Evolutionary conservation across 2,329 filamentous ascomycete genomes (phyloP), one percentile per base, ranked within the genome.

Genomic region (Neonectria neomacrospora): DNA sequence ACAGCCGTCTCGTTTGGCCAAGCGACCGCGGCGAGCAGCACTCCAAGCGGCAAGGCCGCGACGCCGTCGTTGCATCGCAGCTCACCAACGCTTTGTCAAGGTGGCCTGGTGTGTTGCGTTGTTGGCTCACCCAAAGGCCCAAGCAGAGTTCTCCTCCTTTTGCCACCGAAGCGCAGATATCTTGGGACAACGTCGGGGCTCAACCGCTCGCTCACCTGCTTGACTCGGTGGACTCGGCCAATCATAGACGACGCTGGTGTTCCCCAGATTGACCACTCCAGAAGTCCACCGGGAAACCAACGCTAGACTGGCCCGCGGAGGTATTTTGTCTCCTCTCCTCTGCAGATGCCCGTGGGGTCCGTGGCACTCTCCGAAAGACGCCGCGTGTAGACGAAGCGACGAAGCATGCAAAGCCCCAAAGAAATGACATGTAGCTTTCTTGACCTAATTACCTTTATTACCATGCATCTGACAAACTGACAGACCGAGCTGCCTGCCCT

Each of bases 11-110:
- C 28, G 42, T 50, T 47, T 53, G 55, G 48, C 50, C 64, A 54
- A 63, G 52, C 48, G 59, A 54, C 45, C 52, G 60, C 71, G 68
- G 67, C 68, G 53, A 69, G 61, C 58, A 39, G 48, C 54, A 47
- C 61, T 50, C 28, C 62, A 32, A 60, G 54, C 45, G 59, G 54
- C 52, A 50, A 58, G 42, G 56, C 61, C 59, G 67, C 54, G 52
- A 28, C 52, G 42, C 18, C 58, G 32, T 41, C 18, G 61, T 64
- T 67, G 67, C 69, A 71, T 71, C 64, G 67, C 67, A 68, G 61
- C 30, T 45, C 55, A 42, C 66, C 60, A 56, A 20, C 58, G 45
- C 57, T 66, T 45, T 44, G 39, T 61, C 57, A 52, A 42, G 39
- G 22, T 42, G 59, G 54, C 52, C 34, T 54, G 30, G 42, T 14